Percentiles rank a stretch among this genome's conserved stretches.
These are phyloP conservation scores for Trichothecium sympodiale DNA, from an alignment of 2,329 filamentous ascomycete species.

Conservation along the genomic window DNA sequence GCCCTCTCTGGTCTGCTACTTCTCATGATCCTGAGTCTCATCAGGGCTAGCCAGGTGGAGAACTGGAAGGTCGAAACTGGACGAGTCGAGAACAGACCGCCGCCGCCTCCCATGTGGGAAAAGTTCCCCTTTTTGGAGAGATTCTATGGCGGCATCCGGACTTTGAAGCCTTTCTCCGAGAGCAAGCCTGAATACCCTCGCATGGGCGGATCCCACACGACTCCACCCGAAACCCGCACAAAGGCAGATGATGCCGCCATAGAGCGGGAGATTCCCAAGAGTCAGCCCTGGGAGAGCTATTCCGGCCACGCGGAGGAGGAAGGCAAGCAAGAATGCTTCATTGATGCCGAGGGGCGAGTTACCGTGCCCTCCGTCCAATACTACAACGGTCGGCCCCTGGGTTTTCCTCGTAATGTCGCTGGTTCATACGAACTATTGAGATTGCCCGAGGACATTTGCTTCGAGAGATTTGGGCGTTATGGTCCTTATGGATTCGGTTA, in stretches of 20 bases:
- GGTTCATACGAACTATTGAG: constrained; percentile 79
- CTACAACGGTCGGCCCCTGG: constrained; percentile 67
- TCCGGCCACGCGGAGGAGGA: constrained; percentile 20
- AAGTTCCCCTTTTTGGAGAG: constrained; percentile 73
- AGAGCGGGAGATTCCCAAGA: constrained; percentile 11
- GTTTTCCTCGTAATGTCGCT: constrained; percentile 74
- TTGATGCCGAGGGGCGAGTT: constrained; percentile 57
- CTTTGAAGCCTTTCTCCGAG: constrained; percentile 50
- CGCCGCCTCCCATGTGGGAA: constrained; percentile 67
- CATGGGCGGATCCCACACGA: constrained; percentile 39
- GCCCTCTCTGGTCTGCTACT: constrained; percentile 58
- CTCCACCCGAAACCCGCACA: constrained; percentile 13
- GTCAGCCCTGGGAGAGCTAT: constrained; percentile 23
- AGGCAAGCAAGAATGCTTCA: constrained; percentile 62
- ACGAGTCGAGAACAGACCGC: constrained; percentile 28
- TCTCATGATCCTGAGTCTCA: constrained; percentile 65
- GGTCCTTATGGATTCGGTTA: constrained; percentile 90
- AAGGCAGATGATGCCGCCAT: constrained; percentile 6
- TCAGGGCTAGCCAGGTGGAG: constrained; percentile 62
- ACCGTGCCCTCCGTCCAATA: constrained; percentile 60
- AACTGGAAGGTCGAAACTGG: constrained; percentile 51
- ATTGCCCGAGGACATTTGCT: constrained; percentile 77
- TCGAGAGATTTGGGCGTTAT: constrained; percentile 79
- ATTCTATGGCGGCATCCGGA: constrained; percentile 81
- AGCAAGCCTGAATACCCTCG: constrained; percentile 76